Conservation (phyloP, 75 land plant species). For the Ceratopteris richardii region DNA sequence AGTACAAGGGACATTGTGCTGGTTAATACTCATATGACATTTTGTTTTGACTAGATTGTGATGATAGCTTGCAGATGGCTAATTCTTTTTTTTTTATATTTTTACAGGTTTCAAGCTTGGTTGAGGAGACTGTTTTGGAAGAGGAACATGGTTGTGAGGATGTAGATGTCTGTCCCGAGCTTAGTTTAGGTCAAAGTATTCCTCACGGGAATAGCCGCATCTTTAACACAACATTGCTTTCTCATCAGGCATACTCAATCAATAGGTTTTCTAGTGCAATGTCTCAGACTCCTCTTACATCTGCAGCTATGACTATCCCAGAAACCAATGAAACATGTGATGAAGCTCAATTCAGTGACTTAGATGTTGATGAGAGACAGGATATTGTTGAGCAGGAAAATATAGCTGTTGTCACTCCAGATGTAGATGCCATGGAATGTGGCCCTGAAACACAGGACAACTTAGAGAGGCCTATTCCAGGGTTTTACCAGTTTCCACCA, state of each 20-base stretch:
- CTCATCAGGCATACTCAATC: background rate
- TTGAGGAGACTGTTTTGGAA: conserved; percentile 2
- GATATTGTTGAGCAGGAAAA: background rate
- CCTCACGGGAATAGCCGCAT: background rate
- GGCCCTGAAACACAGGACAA: background rate
- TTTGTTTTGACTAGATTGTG: too few relatives aligned
- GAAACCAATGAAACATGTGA: background rate
- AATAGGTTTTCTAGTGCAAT: background rate
- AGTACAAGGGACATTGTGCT: too few relatives aligned
- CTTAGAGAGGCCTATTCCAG: background rate
- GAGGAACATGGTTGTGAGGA: background rate
- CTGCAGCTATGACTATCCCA: background rate
- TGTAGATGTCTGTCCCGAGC: conserved; percentile 6
- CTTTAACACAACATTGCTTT: background rate
- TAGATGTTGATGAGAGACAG: background rate
- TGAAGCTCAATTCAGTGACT: background rate
- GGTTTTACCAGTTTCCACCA: background rate
- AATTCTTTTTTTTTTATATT: too few relatives aligned
- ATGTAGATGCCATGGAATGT: background rate
- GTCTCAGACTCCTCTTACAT: background rate
- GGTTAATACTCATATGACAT: too few relatives aligned
- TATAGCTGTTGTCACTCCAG: background rate
- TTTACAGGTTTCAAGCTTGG: conserved; percentile 1
- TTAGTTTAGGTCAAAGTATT: background rate
- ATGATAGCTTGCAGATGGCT: too few relatives aligned